These are phyloP conservation scores for Edaphochlamys debaryana DNA, from an alignment of 139 green algal species.

Conservation along the genomic window DNA sequence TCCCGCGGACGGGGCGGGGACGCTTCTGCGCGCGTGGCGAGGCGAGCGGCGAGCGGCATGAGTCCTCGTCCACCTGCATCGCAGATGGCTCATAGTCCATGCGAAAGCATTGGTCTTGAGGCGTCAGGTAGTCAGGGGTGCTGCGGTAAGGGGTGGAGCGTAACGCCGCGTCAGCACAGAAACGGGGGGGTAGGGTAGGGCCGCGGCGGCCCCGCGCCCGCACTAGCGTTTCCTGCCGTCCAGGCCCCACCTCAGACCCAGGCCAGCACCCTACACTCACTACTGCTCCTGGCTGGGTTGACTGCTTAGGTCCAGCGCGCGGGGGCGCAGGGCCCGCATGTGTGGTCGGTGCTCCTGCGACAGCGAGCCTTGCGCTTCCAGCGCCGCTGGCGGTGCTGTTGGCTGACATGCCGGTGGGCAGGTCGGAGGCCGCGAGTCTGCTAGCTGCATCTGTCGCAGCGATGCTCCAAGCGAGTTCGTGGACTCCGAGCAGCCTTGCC, in stretches of 20 bases:
- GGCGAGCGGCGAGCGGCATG: conserved; percentile 42
- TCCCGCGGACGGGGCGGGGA: conserved; percentile 26
- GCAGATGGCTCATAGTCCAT: conserved; percentile 57
- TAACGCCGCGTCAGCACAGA: no score
- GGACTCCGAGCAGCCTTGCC: conserved; percentile 37
- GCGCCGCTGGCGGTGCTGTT: no score
- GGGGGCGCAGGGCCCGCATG: not conserved
- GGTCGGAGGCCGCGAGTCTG: not conserved
- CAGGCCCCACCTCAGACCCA: no score
- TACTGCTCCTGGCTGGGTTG: conserved; percentile 49
- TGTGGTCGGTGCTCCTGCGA: conserved; percentile 14
- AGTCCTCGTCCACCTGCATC: conserved; percentile 31
- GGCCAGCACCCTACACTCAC: no score
- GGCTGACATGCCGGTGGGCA: not conserved
- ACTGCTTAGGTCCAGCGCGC: conserved; percentile 43
- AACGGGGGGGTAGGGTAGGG: no score
- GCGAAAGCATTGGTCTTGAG: conserved; percentile 66
- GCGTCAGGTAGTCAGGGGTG: conserved; percentile 63
- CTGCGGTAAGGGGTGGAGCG: conserved; percentile 14
- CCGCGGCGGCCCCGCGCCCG: no score
- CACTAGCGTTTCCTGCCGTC: no score
- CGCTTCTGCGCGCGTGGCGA: conserved; percentile 51
- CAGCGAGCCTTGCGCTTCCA: no score
- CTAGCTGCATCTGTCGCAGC: conserved; percentile 22
- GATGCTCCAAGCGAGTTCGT: conserved; percentile 30